Percentiles rank a stretch among this genome's conserved stretches.
Evolutionary conservation across 2,329 filamentous ascomycete genomes (phyloP).

Genomic region (Calonectria fujianensis): DNA sequence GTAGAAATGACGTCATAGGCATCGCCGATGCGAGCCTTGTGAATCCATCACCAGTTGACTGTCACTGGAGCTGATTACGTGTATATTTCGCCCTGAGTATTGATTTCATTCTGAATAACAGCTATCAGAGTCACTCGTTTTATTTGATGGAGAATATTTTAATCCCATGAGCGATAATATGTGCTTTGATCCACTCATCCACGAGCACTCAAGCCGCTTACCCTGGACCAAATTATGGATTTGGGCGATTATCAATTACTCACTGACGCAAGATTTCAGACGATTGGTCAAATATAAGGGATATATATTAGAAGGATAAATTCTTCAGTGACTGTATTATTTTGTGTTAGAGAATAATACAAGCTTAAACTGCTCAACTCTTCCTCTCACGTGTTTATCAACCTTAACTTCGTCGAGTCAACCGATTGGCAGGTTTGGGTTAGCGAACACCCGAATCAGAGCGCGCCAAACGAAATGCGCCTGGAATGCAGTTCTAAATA

Average conservation of each 20-base stretch:
- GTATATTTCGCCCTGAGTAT: neutral
- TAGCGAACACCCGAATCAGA: neutral
- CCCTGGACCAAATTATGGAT: neutral
- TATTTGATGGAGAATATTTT: neutral
- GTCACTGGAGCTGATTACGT: neutral
- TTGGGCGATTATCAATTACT: neutral
- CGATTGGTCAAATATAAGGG: neutral
- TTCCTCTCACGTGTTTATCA: neutral
- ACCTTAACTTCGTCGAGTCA: neutral
- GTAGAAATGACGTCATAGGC: neutral
- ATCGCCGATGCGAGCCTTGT: too few species aligned
- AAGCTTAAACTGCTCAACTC: neutral
- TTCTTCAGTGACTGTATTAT: neutral
- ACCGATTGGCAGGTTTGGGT: neutral
- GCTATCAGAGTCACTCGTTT: neutral
- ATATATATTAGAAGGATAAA: neutral
- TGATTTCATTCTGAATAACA: neutral
- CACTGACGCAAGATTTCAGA: neutral
- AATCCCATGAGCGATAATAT: neutral
- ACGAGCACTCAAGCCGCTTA: neutral
- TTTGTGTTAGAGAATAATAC: neutral
- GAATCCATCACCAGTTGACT: neutral
- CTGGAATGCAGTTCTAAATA: neutral
- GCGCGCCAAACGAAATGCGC: neutral
- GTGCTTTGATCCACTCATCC: neutral